Conservation (phyloP, 768 basidiomycete genomes). For the Lanmaoa rubissima region DNA sequence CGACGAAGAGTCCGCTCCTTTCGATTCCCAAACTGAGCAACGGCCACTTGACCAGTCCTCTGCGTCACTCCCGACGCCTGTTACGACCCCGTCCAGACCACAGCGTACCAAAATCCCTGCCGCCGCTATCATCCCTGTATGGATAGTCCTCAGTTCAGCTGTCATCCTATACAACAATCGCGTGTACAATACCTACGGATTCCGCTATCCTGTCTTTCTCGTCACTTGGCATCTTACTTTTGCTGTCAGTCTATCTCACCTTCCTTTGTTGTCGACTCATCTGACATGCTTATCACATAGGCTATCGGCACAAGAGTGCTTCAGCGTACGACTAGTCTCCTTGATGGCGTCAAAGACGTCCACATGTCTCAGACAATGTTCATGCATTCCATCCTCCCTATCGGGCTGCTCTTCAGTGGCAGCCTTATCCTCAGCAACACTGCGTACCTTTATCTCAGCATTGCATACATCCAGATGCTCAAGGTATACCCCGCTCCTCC, state of each 20-base stretch:
- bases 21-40: constrained; percentile 1
- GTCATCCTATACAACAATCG: constrained; percentile 98
- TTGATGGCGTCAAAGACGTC: constrained; percentile 78
- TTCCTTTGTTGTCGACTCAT: background rate
- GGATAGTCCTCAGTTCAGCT: constrained; percentile 85
- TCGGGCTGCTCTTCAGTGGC: constrained; percentile 90
- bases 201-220: constrained; percentile 89
- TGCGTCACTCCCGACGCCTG: constrained; percentile 55
- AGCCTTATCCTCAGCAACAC: constrained; percentile 90
- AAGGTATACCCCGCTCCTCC: constrained; percentile 45
- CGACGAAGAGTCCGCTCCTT: constrained; percentile 7
- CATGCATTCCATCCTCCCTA: constrained; percentile 84
- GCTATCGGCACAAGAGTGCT: constrained; percentile 85
- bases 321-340: constrained; percentile 74
- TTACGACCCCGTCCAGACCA: constrained; percentile 40
- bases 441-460: constrained; percentile 87
- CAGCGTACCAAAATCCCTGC: constrained; percentile 59
- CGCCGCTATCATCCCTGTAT: constrained; percentile 78
- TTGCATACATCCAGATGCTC: constrained; percentile 97
- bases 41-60: constrained; percentile 4
- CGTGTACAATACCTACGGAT: constrained; percentile 77
- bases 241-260: constrained; percentile 43
- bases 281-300: constrained; percentile 30
- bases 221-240: constrained; percentile 84
- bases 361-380: constrained; percentile 80